These are phyloP conservation scores for Stereocaulon alpinum DNA, from an alignment of 495 filamentous ascomycete genomes.

Conservation along the genomic window DNA sequence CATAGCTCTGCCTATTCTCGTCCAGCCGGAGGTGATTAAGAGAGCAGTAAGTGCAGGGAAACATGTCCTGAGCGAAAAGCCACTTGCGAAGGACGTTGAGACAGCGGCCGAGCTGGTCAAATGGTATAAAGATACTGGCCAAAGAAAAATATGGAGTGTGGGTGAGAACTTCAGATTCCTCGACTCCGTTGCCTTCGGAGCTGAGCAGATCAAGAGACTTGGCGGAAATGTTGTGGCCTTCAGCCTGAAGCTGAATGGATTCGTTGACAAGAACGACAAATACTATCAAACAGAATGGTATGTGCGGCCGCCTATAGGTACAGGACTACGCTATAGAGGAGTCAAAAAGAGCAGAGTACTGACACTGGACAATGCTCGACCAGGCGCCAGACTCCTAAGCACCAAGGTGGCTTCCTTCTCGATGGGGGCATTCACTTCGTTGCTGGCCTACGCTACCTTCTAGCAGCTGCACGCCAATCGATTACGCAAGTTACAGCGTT, in stretches of 20 bases:
- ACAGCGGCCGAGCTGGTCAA: slow-evolving; percentile 7
- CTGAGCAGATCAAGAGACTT: slow-evolving; percentile 8
- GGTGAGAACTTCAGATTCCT: slow-evolving; percentile 17
- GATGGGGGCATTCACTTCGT: slow-evolving; percentile 14
- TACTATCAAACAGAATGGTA: slow-evolving; percentile 12
- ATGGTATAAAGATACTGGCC: slow-evolving; percentile 11
- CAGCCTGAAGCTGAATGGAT: slow-evolving; percentile 5
- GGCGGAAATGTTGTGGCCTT: slow-evolving; percentile 13
- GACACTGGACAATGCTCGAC: background rate
- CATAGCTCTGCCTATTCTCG: slow-evolving; percentile 21
- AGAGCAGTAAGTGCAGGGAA: slow-evolving; percentile 21
- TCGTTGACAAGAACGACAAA: slow-evolving; percentile 11
- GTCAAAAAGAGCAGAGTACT: no score
- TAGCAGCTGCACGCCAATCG: slow-evolving; percentile 6
- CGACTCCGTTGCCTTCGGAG: slow-evolving; percentile 7
- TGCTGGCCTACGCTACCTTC: slow-evolving; percentile 10
- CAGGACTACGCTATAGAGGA: no score
- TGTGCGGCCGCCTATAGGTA: background rate
- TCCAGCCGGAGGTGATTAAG: slow-evolving; percentile 20
- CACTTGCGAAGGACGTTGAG: slow-evolving; percentile 14
- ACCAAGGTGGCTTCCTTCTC: slow-evolving; percentile 13
- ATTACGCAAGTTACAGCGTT: slow-evolving; percentile 11
- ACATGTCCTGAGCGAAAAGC: slow-evolving; percentile 24
- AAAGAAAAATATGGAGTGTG: slow-evolving; percentile 13
- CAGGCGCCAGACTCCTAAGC: slow-evolving; percentile 6